phyloP scores from a whole-genome alignment of 345 rosid genomes.

The Moricandia moricandioides region DNA sequence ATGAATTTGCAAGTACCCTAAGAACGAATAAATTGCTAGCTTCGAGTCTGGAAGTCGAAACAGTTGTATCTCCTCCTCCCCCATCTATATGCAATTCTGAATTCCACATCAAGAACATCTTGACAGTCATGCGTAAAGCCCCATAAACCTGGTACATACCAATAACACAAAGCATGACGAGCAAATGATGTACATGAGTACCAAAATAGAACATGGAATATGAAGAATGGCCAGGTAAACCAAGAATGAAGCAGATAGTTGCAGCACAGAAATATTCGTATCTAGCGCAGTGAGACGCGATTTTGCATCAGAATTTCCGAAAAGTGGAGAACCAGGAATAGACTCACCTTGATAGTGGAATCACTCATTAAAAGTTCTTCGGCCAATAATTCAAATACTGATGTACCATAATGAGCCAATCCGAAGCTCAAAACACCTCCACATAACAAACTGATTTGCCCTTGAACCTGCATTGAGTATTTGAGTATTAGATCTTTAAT shows the following conservation, averaged over 20 bases:
- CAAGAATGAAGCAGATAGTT: conserved; percentile 15
- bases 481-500: conserved; percentile 25
- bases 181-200: not conserved
- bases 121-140: conserved; percentile 95
- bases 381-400: conserved; percentile 94
- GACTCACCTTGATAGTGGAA: conserved; percentile 73
- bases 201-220: not conserved
- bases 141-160: conserved; percentile 74
- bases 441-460: conserved; percentile 80
- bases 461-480: conserved; percentile 67
- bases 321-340: conserved; percentile 9
- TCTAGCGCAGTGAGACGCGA: not conserved
- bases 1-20: conserved; percentile 51
- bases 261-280: not conserved
- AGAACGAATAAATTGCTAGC: conserved; percentile 94
- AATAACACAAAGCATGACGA: conserved; percentile 11
- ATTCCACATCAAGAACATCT: conserved; percentile 99
- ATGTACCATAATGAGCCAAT: conserved; percentile 78
- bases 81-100: conserved; percentile 89
- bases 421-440: conserved; percentile 89
- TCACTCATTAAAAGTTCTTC: conserved; percentile 98
- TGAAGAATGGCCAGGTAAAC: conserved; percentile 2
- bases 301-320: conserved; percentile 37
- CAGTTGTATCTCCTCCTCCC: conserved; percentile 71
- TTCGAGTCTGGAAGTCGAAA: conserved; percentile 85